A percentile compares a stretch with the other conserved stretches of the same genome.
phyloP scores from a whole-genome alignment of 305 asterid species.

The Galium porrigens region DNA sequence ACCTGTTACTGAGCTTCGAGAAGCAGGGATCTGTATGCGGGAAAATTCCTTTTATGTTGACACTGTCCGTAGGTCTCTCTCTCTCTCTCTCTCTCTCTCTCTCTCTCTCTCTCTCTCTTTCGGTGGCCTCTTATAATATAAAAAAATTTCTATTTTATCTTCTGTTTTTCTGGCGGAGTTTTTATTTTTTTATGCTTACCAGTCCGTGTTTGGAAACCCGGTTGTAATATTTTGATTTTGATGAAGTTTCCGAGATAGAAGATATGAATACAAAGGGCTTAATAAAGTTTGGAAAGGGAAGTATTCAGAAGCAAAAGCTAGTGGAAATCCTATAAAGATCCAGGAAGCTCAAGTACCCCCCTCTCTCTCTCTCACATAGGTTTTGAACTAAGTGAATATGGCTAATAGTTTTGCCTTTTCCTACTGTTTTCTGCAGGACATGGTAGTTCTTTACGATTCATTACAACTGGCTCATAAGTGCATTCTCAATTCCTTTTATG shows the following conservation, averaged over 20 bases:
- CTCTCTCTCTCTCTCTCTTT: constrained; percentile 6
- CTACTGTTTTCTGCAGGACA: constrained; percentile 46
- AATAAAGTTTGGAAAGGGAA: constrained; percentile 97
- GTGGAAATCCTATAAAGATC: constrained; percentile 80
- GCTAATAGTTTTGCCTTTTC: constrained; percentile 11
- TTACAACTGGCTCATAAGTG: constrained; percentile 98
- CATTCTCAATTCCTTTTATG: constrained; percentile 95
- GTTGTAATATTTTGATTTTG: constrained; percentile 13
- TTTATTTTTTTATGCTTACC: neutral
- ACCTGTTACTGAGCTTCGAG: constrained; percentile 90
- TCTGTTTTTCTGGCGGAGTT: neutral
- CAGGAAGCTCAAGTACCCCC: constrained; percentile 84
- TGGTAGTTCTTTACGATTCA: constrained; percentile 90
- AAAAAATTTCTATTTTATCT: neutral
- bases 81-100: neutral
- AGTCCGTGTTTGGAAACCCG: constrained; percentile 6
- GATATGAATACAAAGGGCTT: constrained; percentile 92
- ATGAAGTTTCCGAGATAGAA: constrained; percentile 89
- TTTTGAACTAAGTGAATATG: constrained; percentile 8
- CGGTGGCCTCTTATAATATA: neutral
- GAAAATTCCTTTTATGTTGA: constrained; percentile 97
- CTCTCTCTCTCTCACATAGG: constrained; percentile 16
- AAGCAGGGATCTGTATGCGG: constrained; percentile 98
- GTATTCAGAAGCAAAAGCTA: constrained; percentile 82
- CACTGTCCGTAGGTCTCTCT: constrained; percentile 83